Evolutionary conservation across 1,284 basidiomycete genomes (phyloP).

Genomic region (Sporisorium exsertum): DNA sequence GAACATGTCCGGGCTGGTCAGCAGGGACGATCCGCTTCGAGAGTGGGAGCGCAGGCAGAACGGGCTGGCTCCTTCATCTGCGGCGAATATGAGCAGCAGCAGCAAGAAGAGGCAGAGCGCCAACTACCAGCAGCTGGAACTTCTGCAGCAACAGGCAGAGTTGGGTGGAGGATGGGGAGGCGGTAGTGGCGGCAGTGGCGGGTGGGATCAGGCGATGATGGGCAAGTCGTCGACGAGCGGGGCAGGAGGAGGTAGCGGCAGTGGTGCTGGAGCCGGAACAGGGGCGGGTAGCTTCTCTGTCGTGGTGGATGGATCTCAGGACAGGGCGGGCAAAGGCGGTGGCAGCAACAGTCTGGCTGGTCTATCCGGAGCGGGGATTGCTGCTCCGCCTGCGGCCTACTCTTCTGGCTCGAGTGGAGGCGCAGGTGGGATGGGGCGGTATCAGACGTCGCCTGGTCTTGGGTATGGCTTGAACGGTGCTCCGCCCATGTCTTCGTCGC

Average conservation of each 20-base stretch:
- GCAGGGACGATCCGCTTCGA: slow-evolving; percentile 61
- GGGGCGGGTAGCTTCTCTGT: slow-evolving; percentile 34
- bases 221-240: slow-evolving; percentile 15
- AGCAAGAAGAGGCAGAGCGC: slow-evolving; percentile 32
- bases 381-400: slow-evolving; percentile 42
- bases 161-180: slow-evolving; percentile 30
- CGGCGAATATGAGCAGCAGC: slow-evolving; percentile 36
- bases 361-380: slow-evolving; percentile 17
- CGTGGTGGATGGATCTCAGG: slow-evolving; percentile 38
- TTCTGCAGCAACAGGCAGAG: slow-evolving; percentile 54
- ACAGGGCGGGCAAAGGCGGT: slow-evolving; percentile 8
- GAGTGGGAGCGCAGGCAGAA: slow-evolving; percentile 74
- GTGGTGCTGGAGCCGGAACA: slow-evolving; percentile 6
- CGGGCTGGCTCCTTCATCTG: slow-evolving; percentile 45
- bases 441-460: slow-evolving; percentile 27
- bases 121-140: slow-evolving; percentile 52
- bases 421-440: slow-evolving; percentile 15
- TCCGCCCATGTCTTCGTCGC: slow-evolving; percentile 10
- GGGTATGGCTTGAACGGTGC: slow-evolving; percentile 25
- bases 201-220: slow-evolving; percentile 25
- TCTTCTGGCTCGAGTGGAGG: slow-evolving; percentile 14
- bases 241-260: slow-evolving; percentile 3
- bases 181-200: not conserved
- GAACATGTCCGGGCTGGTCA: slow-evolving; percentile 61
- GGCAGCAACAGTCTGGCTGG: slow-evolving; percentile 4